Evolutionary conservation across 192 early-diverging fungal species (phyloP).

Genomic region (Phlyctochytrium bullatum): DNA sequence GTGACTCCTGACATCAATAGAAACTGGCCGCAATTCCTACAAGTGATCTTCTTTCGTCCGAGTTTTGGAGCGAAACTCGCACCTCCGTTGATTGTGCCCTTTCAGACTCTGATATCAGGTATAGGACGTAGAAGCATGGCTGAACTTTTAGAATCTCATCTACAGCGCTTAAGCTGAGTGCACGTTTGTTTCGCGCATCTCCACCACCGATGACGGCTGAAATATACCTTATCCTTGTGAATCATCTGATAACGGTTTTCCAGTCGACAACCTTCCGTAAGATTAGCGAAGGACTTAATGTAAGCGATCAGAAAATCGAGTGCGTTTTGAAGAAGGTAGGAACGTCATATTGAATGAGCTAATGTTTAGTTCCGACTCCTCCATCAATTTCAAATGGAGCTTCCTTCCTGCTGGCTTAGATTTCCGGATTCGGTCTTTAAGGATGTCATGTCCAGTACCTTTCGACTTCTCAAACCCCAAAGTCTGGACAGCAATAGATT

Average conservation of each 20-base stretch:
- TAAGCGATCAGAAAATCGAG: constrained; percentile 31
- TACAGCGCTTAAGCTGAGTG: constrained; percentile 36
- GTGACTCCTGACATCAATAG: constrained; percentile 23
- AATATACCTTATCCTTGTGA: constrained; percentile 42
- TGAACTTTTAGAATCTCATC: constrained; percentile 24
- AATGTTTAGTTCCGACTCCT: constrained; percentile 47
- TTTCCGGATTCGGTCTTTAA: constrained; percentile 44
- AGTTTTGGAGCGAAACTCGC: constrained; percentile 52
- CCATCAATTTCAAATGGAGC: constrained; percentile 47
- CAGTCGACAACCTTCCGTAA: constrained; percentile 28
- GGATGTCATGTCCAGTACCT: constrained; percentile 39
- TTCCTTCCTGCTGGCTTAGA: constrained; percentile 51
- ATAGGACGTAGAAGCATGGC: neutral
- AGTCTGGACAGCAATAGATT: constrained; percentile 8
- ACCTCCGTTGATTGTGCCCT: constrained; percentile 30
- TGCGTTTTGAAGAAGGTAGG: constrained; percentile 38
- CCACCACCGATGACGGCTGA: constrained; percentile 51
- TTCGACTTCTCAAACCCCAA: constrained; percentile 28
- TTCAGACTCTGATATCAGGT: constrained; percentile 41
- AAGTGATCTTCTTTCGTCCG: constrained; percentile 44
- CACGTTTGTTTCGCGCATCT: constrained; percentile 43
- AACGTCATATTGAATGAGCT: neutral
- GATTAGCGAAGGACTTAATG: constrained; percentile 26
- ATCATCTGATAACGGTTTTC: constrained; percentile 33
- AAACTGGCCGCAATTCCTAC: constrained; percentile 38